phyloP scores from a whole-genome alignment of 73 alveolate species.

The Paramecium sonneborni region DNA sequence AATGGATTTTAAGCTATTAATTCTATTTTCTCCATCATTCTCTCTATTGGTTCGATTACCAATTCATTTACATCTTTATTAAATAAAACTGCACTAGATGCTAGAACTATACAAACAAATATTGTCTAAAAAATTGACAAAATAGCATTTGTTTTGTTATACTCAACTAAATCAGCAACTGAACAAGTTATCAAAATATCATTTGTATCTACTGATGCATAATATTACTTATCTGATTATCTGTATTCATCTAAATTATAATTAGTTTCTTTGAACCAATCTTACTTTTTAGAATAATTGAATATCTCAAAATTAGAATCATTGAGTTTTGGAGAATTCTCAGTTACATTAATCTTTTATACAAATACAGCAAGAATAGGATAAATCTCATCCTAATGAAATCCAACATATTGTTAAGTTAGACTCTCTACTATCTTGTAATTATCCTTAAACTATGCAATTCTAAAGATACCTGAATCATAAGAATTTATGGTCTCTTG shows the following conservation, averaged over 20 bases:
- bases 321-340: neutral
- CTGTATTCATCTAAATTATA: neutral
- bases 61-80: conserved; percentile 76
- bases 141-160: conserved; percentile 70
- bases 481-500: conserved; percentile 65
- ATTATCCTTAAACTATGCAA: neutral
- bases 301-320: neutral
- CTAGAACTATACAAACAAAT: conserved; percentile 73
- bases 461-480: conserved; percentile 48
- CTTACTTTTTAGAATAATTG: neutral
- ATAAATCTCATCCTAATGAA: conserved; percentile 7
- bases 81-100: conserved; percentile 75
- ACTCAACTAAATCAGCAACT: conserved; percentile 69
- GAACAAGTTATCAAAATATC: neutral
- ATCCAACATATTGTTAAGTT: neutral
- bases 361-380: neutral
- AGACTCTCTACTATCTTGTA: neutral
- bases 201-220: neutral
- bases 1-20: conserved; percentile 84
- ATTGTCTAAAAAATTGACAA: conserved; percentile 77
- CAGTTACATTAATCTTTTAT: neutral
- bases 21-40: conserved; percentile 83
- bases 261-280: neutral
- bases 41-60: conserved; percentile 84
- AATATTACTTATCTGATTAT: conserved; percentile 5